Evolutionary conservation across 495 filamentous ascomycete species (phyloP).

Genomic region (Annulohypoxylon bovei): DNA sequence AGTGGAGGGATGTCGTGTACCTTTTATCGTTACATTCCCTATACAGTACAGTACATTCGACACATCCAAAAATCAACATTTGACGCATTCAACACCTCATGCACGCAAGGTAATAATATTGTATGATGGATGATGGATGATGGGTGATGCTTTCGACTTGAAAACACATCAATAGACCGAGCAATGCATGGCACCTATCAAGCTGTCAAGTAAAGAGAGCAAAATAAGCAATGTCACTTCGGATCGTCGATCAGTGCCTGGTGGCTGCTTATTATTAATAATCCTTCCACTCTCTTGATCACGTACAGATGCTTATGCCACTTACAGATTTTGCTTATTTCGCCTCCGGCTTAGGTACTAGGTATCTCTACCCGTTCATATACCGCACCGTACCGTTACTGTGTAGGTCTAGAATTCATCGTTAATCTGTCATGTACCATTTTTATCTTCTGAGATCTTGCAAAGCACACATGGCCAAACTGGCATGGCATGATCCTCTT

Average conservation of each 20-base stretch:
- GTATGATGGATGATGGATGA: no score
- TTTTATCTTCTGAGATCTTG: constrained; percentile 35
- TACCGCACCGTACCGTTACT: constrained; percentile 8
- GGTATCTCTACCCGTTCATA: no score
- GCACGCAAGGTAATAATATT: not conserved
- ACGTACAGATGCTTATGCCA: constrained; percentile 5
- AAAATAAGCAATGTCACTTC: not conserved
- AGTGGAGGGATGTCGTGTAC: constrained; percentile 7
- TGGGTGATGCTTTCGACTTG: not conserved
- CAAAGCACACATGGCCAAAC: constrained; percentile 29
- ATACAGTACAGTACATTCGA: not conserved
- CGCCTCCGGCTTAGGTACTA: not conserved
- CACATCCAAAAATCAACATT: not conserved
- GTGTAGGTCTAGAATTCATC: constrained; percentile 21
- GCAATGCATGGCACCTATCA: not conserved
- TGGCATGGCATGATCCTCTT: constrained; percentile 31
- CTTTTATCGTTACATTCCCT: constrained; percentile 15
- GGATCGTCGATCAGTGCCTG: not conserved
- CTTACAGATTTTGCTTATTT: constrained; percentile 11
- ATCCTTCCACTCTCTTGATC: constrained; percentile 9
- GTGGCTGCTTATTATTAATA: constrained; percentile 25
- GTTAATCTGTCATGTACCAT: constrained; percentile 39
- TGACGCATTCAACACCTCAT: not conserved
- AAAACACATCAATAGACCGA: not conserved
- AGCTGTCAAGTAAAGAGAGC: not conserved